Percentiles rank a stretch among this genome's conserved stretches.
These are phyloP conservation scores for Leishmania tropica DNA, from an alignment of 208 protist genomes.

Conservation along the genomic window DNA sequence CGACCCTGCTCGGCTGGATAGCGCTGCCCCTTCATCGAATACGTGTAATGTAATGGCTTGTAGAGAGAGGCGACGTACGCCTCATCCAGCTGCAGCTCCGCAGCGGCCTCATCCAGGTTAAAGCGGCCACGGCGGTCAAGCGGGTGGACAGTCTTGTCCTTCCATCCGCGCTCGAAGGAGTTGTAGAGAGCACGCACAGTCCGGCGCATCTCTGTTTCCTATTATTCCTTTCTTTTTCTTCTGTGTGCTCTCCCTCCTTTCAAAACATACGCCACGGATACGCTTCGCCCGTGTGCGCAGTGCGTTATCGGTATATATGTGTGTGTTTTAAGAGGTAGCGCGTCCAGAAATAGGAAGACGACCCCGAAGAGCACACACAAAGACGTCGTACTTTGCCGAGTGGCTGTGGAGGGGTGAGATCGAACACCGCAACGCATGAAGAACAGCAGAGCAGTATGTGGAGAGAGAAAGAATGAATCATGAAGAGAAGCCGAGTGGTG, in stretches of 20 bases:
- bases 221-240: neutral
- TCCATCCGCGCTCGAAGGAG: slow-evolving; percentile 64
- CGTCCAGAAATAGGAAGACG: neutral
- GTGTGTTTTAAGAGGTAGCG: neutral
- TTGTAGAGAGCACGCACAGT: slow-evolving; percentile 26
- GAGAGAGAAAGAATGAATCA: neutral
- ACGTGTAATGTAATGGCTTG: slow-evolving; percentile 84
- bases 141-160: slow-evolving; percentile 50
- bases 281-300: neutral
- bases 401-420: neutral
- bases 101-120: slow-evolving; percentile 80
- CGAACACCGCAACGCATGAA: neutral
- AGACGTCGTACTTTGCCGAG: neutral
- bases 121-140: slow-evolving; percentile 80
- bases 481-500: neutral
- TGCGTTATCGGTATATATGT: neutral
- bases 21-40: slow-evolving; percentile 72
- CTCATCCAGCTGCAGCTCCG: slow-evolving; percentile 75
- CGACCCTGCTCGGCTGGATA: slow-evolving; percentile 84
- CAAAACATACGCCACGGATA: neutral
- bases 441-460: neutral
- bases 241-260: neutral
- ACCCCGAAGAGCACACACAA: neutral
- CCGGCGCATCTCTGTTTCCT: slow-evolving; percentile 13
- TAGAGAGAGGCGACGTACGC: slow-evolving; percentile 82